Base-by-base conservation (phyloP, 495 filamentous ascomycete genomes). In the Xylaria sp. region DNA sequence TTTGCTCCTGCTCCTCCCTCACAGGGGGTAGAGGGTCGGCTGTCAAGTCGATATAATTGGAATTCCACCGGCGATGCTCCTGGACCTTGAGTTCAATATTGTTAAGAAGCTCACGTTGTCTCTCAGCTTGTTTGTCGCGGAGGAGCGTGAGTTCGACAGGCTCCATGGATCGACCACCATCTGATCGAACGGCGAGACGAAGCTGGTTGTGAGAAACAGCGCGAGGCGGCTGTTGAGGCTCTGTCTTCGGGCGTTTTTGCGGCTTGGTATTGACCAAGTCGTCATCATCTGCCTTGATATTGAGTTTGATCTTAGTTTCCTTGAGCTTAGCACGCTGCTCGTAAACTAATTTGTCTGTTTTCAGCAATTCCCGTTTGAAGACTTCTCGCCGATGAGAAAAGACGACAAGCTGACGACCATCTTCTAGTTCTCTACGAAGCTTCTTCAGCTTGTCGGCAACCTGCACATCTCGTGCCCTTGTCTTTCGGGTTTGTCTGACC, bases 381-480 rank as follows among this genome's bases (percentile, higher is more conserved):
- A 90, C 75, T 77, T 99, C 97, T 72, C 96, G 89, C 74, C 91
- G 88, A 64, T 89, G 88, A 64, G 96, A 90, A 77, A 93, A 83
- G 37, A 89, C 83, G 69, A 97, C 87, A 61, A 98, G 82, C 74
- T 94, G 88, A 43, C 94, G 90, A 64, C 92, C 93, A 72, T 95
- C 92, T 83, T 98, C 97, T 50, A 98, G 82, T 80, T 99, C 97
- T 78, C 91, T 94, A 71, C 96, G 89, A 73, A 99, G 84, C 75
- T 92, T 92, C 83, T 94, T 94, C 72, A 99, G 87, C 80, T 97
- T 98, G 76, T 99, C 96, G 64, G 91, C 92, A 74, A 93, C 95
- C 77, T 97, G 95, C 21, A 93, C 92, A 85, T 98, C 97, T 76
- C 96, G 88, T 58, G 93, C 92, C 76, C 96, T 90, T 41, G 96